Base-by-base conservation (phyloP, 2,329 filamentous ascomycete genomes). In the Pseudogymnoascus sp. region DNA sequence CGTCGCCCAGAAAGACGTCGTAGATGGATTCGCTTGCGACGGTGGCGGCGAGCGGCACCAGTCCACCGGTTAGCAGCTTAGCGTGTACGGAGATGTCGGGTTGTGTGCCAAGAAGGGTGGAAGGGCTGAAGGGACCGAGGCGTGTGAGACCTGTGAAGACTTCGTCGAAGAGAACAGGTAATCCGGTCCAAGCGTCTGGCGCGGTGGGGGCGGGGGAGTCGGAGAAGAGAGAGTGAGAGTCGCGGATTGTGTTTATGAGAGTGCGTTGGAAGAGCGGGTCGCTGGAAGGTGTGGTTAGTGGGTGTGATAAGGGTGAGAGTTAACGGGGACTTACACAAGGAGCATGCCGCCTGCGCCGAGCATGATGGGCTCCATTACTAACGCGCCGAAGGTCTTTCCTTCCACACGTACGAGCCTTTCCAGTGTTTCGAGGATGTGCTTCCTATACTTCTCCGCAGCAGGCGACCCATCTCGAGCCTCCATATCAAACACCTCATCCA, bases 81-180 rank as follows among this genome's bases (percentile, higher is more conserved):
- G 90, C 91, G 68, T 95, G 87, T 0, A 92, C 87, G 0, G 86
- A 85, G 54, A 95, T 87, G 68, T 95, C 90, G 0, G 90, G 82
- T 33, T 89, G 74, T 0, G 84, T 75, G 4, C 78, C 77, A 2
- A 95, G 80, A 72, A 93, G 89, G 0, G 85, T 86, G 0, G 88
- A 84, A 0, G 89, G 80, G 1, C 83, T 85, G 69, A 87, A 84
- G 39, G 85, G 83, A 1, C 91, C 90, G 0, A 96, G 84, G 10
- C 91, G 88, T 71, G 92, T 92, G 4, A 95, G 77, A 1, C 90
- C 90, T 0, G 90, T 93, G 74, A 96, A 95, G 36, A 95, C 90
- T 71, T 95, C 91, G 70, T 96, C 90, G 66, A 91, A 90, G 66
- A 95, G 79, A 39, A 95, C 76, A 0, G 91, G 90, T 3, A 95